Evolutionary conservation across 2,329 filamentous ascomycete genomes (phyloP), one percentile per base, ranked within the genome.

Genomic region (Decorospora gaudefroyi): DNA sequence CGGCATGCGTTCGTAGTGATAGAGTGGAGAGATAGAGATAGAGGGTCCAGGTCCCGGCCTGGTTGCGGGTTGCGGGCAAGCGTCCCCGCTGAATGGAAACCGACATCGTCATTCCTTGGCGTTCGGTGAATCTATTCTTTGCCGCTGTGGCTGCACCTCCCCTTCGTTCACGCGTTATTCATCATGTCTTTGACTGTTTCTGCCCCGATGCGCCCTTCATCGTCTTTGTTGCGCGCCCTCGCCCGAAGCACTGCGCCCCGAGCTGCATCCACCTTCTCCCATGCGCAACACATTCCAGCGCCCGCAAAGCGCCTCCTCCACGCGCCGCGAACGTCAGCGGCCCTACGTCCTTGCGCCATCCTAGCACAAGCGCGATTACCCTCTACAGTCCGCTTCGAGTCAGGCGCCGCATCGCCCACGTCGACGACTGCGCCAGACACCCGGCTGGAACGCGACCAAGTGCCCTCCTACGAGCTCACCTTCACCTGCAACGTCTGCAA

Each of bases 401-500:
- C 65, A 11, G 55, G 53, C 23, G 41, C 46, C 19, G 55, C 62
- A 0, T 41, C 56, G 10, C 51, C 63, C 9, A 57, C 62, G 23
- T 55, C 67, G 8, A 62, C 62, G 8, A 57, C 53, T 18, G 56
- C 68, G 8, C 62, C 64, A 17, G 57, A 62, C 52, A 69, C 70
- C n/a, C 61, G 65, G 16, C 59, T 68, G 13, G 64, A 66, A 25
- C 67, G 64, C 46, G 55, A 67, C 51, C 67, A 75, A 43, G 69
- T 74, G 23, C 89, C 89, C 1, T 83, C 88, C 44, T 99, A 97
- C 73, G 80, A 90, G 58, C 79, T 99, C 54, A 88, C 85, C 35
- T 96, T 99, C 70, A 99, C 93, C 57, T 99, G 93, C 79, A 85
- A 87, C 46, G 89, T 88, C 21, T 99, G 93, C 74, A 76, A 79